Percentiles rank a stretch among this genome's conserved stretches.
These are phyloP conservation scores for Aureobasidium sp. DNA, from an alignment of 2,329 filamentous ascomycete genomes.

Conservation along the genomic window DNA sequence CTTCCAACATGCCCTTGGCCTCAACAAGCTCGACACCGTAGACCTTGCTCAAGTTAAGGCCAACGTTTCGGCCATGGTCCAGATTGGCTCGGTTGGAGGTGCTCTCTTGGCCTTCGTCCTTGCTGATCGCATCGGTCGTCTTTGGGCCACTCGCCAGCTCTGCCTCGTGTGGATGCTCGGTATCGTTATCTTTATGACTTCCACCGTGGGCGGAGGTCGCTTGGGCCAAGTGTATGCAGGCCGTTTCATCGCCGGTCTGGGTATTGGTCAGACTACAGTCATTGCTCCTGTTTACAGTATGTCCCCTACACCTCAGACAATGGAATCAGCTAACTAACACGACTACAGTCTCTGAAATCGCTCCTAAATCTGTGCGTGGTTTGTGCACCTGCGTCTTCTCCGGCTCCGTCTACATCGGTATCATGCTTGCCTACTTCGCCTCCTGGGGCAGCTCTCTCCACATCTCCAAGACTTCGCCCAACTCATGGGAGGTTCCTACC, in stretches of 20 bases:
- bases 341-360: constrained; percentile 45
- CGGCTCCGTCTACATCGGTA: constrained; percentile 63
- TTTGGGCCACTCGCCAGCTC: constrained; percentile 38
- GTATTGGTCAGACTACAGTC: constrained; percentile 27
- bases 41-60: constrained; percentile 58
- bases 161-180: constrained; percentile 36
- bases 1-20: constrained; percentile 54
- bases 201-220: constrained; percentile 26
- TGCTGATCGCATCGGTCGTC: constrained; percentile 38
- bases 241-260: constrained; percentile 37
- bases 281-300: constrained; percentile 44
- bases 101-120: constrained; percentile 54
- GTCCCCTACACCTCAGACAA: too few relatives aligned
- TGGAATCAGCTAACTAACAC: too few relatives aligned
- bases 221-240: constrained; percentile 34
- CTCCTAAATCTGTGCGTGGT: constrained; percentile 54
- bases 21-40: constrained; percentile 44
- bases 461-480: constrained; percentile 32
- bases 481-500: constrained; percentile 57
- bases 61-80: constrained; percentile 74
- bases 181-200: constrained; percentile 35
- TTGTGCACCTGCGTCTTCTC: constrained; percentile 65
- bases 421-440: constrained; percentile 70
- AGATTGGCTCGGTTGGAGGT: constrained; percentile 66
- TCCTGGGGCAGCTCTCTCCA: constrained; percentile 48